Conservation (phyloP, 2,329 filamentous ascomycete species). For the Sclerotinia subarctica region DNA sequence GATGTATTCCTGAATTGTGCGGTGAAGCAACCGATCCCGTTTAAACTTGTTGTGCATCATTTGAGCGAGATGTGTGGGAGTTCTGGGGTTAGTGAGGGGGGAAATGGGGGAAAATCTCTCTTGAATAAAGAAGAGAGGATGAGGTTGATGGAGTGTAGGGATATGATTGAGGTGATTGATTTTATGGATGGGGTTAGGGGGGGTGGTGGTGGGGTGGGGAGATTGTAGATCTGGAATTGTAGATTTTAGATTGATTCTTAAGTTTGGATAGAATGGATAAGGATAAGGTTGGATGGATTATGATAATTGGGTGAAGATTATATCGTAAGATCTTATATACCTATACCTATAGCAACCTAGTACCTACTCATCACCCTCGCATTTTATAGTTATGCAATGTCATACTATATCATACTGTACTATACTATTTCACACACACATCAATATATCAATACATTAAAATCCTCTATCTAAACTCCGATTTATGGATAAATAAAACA, state of each 20-base stretch:
- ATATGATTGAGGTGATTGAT: conserved; percentile 58
- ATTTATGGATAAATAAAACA: too few relatives aligned
- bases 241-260: too few relatives aligned
- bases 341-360: too few relatives aligned
- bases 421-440: too few relatives aligned
- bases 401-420: too few relatives aligned
- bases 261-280: too few relatives aligned
- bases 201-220: conserved; percentile 34
- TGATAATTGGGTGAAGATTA: neutral
- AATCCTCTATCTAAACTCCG: too few relatives aligned
- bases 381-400: too few relatives aligned
- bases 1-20: conserved; percentile 60
- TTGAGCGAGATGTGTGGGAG: conserved; percentile 63
- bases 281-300: too few relatives aligned
- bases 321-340: too few relatives aligned
- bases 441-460: too few relatives aligned
- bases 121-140: conserved; percentile 55
- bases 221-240: neutral
- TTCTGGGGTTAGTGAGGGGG: conserved; percentile 46
- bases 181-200: conserved; percentile 53
- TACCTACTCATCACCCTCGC: too few relatives aligned
- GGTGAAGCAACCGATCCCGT: conserved; percentile 56
- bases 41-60: conserved; percentile 63
- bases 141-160: conserved; percentile 47
- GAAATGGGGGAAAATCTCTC: conserved; percentile 45